Conservation (phyloP, 352 stramenopile genomes). For the Phytophthora pistaciae region DNA sequence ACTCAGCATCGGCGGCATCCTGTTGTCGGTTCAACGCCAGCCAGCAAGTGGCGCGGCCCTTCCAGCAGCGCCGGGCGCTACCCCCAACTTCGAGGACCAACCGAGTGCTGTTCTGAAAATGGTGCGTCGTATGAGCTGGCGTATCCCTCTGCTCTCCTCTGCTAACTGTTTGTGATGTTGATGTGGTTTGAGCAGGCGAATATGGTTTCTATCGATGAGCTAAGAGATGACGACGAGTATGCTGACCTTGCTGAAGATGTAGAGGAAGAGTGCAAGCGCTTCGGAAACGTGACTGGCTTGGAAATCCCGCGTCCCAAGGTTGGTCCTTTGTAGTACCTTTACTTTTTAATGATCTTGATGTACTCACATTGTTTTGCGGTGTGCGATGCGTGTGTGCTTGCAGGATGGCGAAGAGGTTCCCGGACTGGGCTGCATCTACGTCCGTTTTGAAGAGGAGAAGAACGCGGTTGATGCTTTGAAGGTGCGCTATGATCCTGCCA, state of each 20-base stretch:
- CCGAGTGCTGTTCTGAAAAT: slow-evolving; percentile 76
- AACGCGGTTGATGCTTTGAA: slow-evolving; percentile 76
- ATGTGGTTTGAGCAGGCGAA: slow-evolving; percentile 58
- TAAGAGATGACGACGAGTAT: slow-evolving; percentile 89
- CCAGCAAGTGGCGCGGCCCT: slow-evolving; percentile 25
- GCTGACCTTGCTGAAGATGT: slow-evolving; percentile 91
- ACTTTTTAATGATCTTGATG: neutral
- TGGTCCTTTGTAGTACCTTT: slow-evolving; percentile 8
- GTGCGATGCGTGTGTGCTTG: slow-evolving; percentile 3
- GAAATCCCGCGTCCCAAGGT: slow-evolving; percentile 89
- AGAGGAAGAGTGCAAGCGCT: slow-evolving; percentile 91
- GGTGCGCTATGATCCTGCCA: slow-evolving; percentile 27
- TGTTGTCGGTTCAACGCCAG: slow-evolving; percentile 72
- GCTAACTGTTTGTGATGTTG: neutral
- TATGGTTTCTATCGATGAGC: slow-evolving; percentile 87
- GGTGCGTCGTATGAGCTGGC: slow-evolving; percentile 40
- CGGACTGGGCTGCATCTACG: slow-evolving; percentile 84
- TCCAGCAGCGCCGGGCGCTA: slow-evolving; percentile 4
- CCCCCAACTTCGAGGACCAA: slow-evolving; percentile 39
- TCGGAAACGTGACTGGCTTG: slow-evolving; percentile 71
- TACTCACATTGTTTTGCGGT: slow-evolving; percentile 2
- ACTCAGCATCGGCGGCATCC: slow-evolving; percentile 79
- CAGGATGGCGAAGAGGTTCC: slow-evolving; percentile 68
- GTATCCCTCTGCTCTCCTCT: neutral
- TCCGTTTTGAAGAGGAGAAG: slow-evolving; percentile 71